Evolutionary conservation across 305 asterid genomes (phyloP).

Genomic region (Fraxinus greggii): DNA sequence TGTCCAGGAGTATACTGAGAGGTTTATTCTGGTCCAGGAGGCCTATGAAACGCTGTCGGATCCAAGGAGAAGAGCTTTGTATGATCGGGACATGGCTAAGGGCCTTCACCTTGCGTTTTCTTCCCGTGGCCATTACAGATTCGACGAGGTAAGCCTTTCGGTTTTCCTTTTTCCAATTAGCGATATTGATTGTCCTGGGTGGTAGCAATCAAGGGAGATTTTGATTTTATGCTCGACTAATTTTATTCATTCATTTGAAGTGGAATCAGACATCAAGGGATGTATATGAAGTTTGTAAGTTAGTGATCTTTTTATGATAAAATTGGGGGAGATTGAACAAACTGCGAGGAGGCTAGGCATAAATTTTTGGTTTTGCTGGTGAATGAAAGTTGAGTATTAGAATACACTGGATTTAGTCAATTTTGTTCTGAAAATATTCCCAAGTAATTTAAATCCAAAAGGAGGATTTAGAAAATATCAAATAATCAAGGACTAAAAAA

Average conservation of each 20-base stretch:
- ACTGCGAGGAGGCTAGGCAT: not conserved
- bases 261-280: not conserved
- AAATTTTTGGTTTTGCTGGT: not conserved
- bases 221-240: not conserved
- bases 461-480: not conserved
- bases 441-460: not conserved
- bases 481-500: not conserved
- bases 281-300: not conserved
- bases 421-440: not conserved
- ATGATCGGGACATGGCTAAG: slow-evolving; percentile 13
- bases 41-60: slow-evolving; percentile 23
- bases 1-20: slow-evolving; percentile 16
- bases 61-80: slow-evolving; percentile 10
- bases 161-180: not conserved
- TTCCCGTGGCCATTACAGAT: slow-evolving; percentile 3
- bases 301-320: not conserved
- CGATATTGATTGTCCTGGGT: not conserved
- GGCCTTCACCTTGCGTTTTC: slow-evolving; percentile 11
- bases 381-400: not conserved
- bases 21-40: slow-evolving; percentile 16
- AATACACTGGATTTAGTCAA: not conserved
- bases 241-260: not conserved
- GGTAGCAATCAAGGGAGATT: not conserved
- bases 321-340: not conserved
- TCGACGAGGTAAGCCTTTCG: not conserved